Percentiles rank a stretch among this genome's conserved stretches.
These are phyloP conservation scores for Amanita thiersii DNA, from an alignment of 768 basidiomycete species.

Conservation along the genomic window DNA sequence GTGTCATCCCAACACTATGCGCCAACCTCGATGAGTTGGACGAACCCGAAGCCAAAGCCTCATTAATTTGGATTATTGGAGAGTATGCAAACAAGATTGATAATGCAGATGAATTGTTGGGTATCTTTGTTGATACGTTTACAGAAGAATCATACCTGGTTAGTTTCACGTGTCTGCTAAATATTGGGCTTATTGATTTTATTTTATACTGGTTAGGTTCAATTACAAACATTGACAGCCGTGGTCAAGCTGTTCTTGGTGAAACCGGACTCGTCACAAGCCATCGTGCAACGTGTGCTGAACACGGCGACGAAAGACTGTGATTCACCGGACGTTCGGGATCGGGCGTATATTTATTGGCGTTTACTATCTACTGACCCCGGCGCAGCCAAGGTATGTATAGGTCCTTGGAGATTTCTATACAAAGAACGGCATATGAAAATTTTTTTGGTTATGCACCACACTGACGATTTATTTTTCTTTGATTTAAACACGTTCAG, in stretches of 20 bases:
- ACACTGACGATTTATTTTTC: too few species aligned
- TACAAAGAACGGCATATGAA: too few species aligned
- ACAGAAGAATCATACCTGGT: constrained; percentile 91
- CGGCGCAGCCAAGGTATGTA: constrained; percentile 80
- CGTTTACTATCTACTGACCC: constrained; percentile 90
- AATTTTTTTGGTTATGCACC: too few species aligned
- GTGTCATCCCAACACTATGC: constrained; percentile 91
- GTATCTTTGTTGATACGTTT: constrained; percentile 87
- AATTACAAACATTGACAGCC: constrained; percentile 82
- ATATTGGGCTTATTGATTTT: constrained; percentile 6
- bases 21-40: constrained; percentile 94
- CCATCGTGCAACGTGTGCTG: constrained; percentile 84
- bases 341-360: constrained; percentile 99
- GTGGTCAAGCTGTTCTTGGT: constrained; percentile 96
- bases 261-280: constrained; percentile 90
- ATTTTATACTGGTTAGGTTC: constrained; percentile 34
- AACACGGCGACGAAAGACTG: constrained; percentile 96
- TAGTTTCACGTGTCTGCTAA: constrained; percentile 16
- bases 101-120: constrained; percentile 89
- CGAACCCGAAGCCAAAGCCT: constrained; percentile 97
- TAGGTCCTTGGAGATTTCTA: neutral
- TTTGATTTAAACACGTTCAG: constrained; percentile 24
- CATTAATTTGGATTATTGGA: constrained; percentile 98
- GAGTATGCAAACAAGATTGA: constrained; percentile 98
- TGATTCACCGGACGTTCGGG: constrained; percentile 93